Evolutionary conservation across 345 rosid genomes (phyloP).

Genomic region (Abelmoschus esculentus): DNA sequence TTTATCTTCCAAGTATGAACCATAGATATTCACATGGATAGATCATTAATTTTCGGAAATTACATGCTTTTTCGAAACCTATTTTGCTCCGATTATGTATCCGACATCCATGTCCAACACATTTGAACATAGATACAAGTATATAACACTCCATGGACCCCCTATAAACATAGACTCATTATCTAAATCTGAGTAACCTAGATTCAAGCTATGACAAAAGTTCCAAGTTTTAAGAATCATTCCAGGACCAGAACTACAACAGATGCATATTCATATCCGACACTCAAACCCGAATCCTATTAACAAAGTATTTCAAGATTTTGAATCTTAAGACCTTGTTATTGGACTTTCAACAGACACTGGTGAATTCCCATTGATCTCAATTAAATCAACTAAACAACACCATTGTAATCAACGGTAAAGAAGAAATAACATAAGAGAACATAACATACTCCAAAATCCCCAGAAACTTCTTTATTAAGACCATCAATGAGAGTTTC

Average conservation of each 20-base stretch:
- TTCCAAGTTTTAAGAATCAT: background rate
- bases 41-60: background rate
- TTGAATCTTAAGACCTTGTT: background rate
- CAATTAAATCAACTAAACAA: background rate
- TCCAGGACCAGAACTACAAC: background rate
- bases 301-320: background rate
- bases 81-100: background rate
- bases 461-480: conserved; percentile 65
- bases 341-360: no score
- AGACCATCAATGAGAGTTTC: conserved; percentile 56
- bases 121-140: background rate
- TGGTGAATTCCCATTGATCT: background rate
- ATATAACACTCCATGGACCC: background rate
- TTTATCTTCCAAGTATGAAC: background rate
- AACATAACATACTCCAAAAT: conserved; percentile 47
- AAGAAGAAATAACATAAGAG: background rate
- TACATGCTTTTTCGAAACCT: background rate
- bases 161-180: background rate
- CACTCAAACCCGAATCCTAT: background rate
- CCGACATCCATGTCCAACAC: background rate
- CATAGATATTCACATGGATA: background rate
- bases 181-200: background rate
- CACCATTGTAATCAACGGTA: no score
- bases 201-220: background rate
- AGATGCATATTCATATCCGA: background rate